phyloP scores from a whole-genome alignment of 2,329 filamentous ascomycete species.

The Penicillium sp. region DNA sequence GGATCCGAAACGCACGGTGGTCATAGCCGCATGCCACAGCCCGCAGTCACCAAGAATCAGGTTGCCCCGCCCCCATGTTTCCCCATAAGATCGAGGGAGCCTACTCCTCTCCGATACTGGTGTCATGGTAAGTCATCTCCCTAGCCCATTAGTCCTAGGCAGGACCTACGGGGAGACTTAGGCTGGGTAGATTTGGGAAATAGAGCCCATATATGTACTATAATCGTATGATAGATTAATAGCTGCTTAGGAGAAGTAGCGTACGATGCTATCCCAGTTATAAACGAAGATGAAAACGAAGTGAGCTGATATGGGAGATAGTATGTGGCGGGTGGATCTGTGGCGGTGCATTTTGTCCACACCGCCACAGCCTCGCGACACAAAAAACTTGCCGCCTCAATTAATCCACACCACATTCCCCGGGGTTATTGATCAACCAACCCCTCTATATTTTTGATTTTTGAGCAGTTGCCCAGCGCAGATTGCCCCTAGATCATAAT shows the following conservation, averaged over 20 bases:
- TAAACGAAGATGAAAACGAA: neutral
- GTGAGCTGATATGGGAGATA: neutral
- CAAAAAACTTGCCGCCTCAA: conserved; percentile 22
- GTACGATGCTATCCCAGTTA: neutral
- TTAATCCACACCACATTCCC: conserved; percentile 21
- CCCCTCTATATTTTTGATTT: conserved; percentile 13
- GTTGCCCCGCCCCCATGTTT: no score
- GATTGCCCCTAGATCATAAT: conserved; percentile 11
- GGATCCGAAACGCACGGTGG: no score
- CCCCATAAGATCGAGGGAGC: no score
- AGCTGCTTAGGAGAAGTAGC: no score
- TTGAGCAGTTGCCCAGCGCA: conserved; percentile 9
- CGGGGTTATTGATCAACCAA: conserved; percentile 11
- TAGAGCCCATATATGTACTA: neutral
- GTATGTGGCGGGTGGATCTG: conserved; percentile 11
- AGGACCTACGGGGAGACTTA: neutral
- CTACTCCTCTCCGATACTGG: no score
- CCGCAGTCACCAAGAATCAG: no score
- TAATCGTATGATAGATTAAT: no score
- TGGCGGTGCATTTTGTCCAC: conserved; percentile 5
- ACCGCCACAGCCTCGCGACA: conserved; percentile 23
- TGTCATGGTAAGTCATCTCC: no score
- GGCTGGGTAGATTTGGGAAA: neutral
- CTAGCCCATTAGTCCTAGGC: no score
- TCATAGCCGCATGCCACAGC: no score